Base-by-base conservation (phyloP, 257 asterid species). In the Solanum clarkiae region DNA sequence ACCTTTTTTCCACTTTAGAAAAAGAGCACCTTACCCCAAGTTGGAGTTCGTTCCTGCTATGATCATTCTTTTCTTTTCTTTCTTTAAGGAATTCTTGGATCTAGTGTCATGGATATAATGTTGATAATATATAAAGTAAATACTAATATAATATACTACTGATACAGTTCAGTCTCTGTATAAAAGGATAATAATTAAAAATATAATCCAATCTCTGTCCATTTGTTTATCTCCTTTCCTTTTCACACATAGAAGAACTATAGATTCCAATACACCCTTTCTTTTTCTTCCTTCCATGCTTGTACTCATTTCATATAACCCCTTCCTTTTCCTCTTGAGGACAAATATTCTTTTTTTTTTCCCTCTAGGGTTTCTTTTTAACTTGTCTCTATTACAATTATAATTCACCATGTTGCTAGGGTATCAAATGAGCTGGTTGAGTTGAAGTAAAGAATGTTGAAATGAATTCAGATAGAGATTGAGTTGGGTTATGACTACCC, bases 81-180 rank as follows among this genome's bases (percentile, higher is more conserved):
- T 55, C 7, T 20, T 59, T n/a, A 79, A 53, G 5, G 15, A 42
- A 71, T 53, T 84, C 80, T 86, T 86, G 90, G 87, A 88, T 84
- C 87, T 84, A 59, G 87, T 80, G 62, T 42, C 54, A 40, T 59
- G 44, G 1, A 24, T 24, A 63, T 60, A 63, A 66, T 69, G 79
- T 69, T 69, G 51, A 32, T 40, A 40, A 69, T 65, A 26, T 60
- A 60, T 32, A 32, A 32, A 32, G 36, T 32, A 10, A 20, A 59
- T 20, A 60, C 12, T 60, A 86, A 65, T 81, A 16, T 7, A 18
- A 44, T 12, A 55, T 13, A 20, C 56, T 53, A 71, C 54, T 32
- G 56, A 80, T 80, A 29, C 65, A 32, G 36, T 32, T 3, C 36
- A 32, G 4, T 32, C 36, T 32, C 36, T 32, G 36, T 32, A 32